Conservation (phyloP, 805 yeast genomes). For the Brettanomyces bruxellensis region DNA sequence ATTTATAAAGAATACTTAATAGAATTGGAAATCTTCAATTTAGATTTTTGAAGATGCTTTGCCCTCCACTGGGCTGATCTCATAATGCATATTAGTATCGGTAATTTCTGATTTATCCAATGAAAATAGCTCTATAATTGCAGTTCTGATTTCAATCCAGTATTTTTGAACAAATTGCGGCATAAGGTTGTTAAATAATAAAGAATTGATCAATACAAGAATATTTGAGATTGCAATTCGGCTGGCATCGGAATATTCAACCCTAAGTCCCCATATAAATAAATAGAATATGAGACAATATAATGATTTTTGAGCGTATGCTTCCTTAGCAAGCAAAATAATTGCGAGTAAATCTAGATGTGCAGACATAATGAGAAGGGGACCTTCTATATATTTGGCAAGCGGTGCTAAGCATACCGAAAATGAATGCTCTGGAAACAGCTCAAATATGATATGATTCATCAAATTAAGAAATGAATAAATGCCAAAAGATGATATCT, state of each 20-base stretch:
- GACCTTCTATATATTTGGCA: slow-evolving; percentile 28
- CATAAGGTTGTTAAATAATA: slow-evolving; percentile 10
- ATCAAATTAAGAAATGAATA: slow-evolving; percentile 32
- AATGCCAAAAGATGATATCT: slow-evolving; percentile 31
- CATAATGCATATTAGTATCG: background rate
- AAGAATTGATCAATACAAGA: slow-evolving; percentile 13
- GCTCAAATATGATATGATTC: slow-evolving; percentile 24
- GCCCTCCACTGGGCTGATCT: background rate
- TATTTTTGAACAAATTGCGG: slow-evolving; percentile 6
- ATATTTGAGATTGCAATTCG: slow-evolving; percentile 21
- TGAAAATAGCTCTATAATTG: slow-evolving; percentile 14
- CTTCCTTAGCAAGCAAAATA: slow-evolving; percentile 21
- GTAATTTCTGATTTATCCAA: background rate
- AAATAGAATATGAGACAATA: slow-evolving; percentile 27
- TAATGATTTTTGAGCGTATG: slow-evolving; percentile 13
- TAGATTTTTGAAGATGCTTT: background rate
- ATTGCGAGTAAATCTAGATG: slow-evolving; percentile 29
- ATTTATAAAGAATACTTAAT: too few species aligned
- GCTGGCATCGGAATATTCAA: slow-evolving; percentile 29
- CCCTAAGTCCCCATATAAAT: slow-evolving; percentile 29
- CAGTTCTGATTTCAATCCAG: slow-evolving; percentile 13
- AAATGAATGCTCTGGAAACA: slow-evolving; percentile 23
- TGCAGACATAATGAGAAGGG: slow-evolving; percentile 29
- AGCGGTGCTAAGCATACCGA: slow-evolving; percentile 28
- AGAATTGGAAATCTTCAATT: too few species aligned